Base-by-base conservation (phyloP, 78 protist genomes). In the Corallochytrium limacisporum region DNA sequence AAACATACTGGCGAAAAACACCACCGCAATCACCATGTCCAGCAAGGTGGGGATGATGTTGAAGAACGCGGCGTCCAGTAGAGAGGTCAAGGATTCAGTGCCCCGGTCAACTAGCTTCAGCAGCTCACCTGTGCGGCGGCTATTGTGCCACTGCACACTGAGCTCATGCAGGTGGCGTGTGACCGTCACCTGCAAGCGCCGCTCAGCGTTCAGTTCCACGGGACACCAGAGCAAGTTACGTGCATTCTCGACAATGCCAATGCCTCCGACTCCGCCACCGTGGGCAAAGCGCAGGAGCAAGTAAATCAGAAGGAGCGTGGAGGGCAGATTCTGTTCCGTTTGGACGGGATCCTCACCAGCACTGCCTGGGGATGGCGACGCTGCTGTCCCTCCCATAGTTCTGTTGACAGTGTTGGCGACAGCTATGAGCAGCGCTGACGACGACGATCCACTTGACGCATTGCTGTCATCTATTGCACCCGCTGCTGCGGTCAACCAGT, bases 21-120 rank as follows among this genome's bases (percentile, higher is more conserved):
- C 54, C 28, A 50, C 24, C 9, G 74, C 63, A 13, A 69, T 24
- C 39, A 22, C 62, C 32, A 69, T 69, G 65, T 69, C 74, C 15
- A 50, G 67, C 10, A n/a, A n/a, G n/a, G n/a, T 72, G 5, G 85
- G 85, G 10, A 51, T 48, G 5, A 79, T 67, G 65, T 33, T 59
- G 36, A 79, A 79, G 24, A 59, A 46, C 26, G 59, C 0, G 42
- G 33, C 1, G 24, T 9, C 4, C n/a, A 70, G 61, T 2, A 70
- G 26, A 4, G 49, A 33, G 22, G 20, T 8, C 26, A 57, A 5
- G 16, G 51, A 28, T 24, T 12, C 1, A 20, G 65, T 57, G 16
- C 72, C 80, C 28, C 79, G 68, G 35, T 63, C 63, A 33, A 74
- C 40, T 31, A 59, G 40, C 2, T 67, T 72, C 24, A 74, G 67